A percentile compares a stretch with the other conserved stretches of the same genome.
phyloP scores from a whole-genome alignment of 345 rosid species.

The Mallotus nudiflorus region DNA sequence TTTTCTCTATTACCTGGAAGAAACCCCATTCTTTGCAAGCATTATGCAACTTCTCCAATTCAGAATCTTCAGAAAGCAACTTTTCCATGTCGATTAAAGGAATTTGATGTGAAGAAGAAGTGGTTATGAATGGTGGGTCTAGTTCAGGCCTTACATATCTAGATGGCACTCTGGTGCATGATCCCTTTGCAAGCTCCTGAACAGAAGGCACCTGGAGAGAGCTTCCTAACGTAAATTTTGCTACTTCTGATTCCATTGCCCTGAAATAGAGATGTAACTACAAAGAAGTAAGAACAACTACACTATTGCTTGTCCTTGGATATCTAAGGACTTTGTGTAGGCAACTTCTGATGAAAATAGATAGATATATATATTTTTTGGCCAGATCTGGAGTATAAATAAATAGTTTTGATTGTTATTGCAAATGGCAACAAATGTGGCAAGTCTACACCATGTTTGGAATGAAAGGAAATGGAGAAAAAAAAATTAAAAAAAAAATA shows the following conservation, averaged over 20 bases:
- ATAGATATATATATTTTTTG: no score
- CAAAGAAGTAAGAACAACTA: no score
- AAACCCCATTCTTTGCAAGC: constrained; percentile 24
- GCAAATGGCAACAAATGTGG: no score
- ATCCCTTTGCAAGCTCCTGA: constrained; percentile 8
- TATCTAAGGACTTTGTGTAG: no score
- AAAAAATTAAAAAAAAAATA: no score
- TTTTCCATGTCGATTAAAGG: constrained; percentile 13
- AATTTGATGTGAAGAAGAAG: neutral
- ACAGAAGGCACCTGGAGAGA: constrained; percentile 12
- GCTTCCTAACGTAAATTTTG: neutral
- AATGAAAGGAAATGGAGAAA: no score
- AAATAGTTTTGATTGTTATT: no score
- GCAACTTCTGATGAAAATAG: no score
- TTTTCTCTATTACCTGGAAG: constrained; percentile 11
- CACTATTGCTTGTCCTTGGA: no score
- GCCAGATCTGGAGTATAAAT: no score
- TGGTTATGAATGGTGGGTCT: neutral
- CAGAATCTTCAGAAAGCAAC: neutral
- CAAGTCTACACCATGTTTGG: no score
- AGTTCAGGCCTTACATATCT: constrained; percentile 7
- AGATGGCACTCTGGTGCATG: neutral
- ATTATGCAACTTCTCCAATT: constrained; percentile 1
- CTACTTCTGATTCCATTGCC: neutral
- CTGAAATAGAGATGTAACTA: no score